phyloP scores from a whole-genome alignment of 228 moss, liverwort and hornwort genomes.

The Sphagnum magellanicum region DNA sequence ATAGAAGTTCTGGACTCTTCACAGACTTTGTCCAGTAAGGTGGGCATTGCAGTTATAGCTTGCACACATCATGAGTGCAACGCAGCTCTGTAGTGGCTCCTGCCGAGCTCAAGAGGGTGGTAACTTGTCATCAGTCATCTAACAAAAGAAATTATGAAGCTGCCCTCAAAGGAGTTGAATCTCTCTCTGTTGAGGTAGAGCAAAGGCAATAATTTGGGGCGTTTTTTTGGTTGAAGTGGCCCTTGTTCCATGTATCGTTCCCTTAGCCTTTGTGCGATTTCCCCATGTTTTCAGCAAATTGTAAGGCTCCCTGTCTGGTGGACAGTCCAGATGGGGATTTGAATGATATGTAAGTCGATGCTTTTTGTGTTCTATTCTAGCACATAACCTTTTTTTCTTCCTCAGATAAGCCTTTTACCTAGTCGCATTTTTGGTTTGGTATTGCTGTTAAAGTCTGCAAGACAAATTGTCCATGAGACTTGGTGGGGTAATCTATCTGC shows the following conservation, averaged over 20 bases:
- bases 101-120: conserved; percentile 89
- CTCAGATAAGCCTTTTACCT: too few relatives aligned
- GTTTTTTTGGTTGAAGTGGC: conserved; percentile 36
- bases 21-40: conserved; percentile 66
- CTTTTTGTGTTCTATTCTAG: too few relatives aligned
- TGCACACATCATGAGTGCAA: conserved; percentile 81
- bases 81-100: conserved; percentile 85
- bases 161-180: conserved; percentile 67
- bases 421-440: too few relatives aligned
- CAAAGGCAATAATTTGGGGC: conserved; percentile 49
- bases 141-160: conserved; percentile 2
- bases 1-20: conserved; percentile 65
- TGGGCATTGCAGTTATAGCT: conserved; percentile 67
- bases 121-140: conserved; percentile 55
- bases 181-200: conserved; percentile 54
- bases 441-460: too few relatives aligned
- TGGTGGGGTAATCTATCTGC: too few relatives aligned
- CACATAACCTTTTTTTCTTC: too few relatives aligned
- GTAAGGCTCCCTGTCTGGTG: too few relatives aligned
- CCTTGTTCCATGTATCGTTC: background rate
- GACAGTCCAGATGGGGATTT: too few relatives aligned
- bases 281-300: too few relatives aligned
- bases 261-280: too few relatives aligned
- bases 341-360: too few relatives aligned
- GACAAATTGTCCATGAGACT: too few relatives aligned